A percentile compares a stretch with the other conserved stretches of the same genome.
These are phyloP conservation scores for Dactylorhiza incarnata DNA, from an alignment of 106 monocot genomes.

Conservation along the genomic window DNA sequence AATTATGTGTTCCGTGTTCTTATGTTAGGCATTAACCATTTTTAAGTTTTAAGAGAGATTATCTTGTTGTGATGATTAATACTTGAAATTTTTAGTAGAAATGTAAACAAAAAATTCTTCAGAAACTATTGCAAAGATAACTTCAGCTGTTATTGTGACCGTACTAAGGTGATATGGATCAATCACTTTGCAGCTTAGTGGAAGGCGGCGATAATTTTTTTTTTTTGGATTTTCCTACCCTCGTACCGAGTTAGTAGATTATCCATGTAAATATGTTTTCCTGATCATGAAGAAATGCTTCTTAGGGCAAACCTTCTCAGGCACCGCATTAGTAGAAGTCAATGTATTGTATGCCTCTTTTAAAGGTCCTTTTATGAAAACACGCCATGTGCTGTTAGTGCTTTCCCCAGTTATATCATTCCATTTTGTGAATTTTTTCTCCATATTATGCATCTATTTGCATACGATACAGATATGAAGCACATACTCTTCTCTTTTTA, in stretches of 20 bases:
- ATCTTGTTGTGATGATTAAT: not conserved
- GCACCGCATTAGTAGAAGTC: too few relatives aligned
- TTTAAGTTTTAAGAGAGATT: not conserved
- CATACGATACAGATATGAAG: not conserved
- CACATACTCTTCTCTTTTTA: not conserved
- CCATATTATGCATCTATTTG: not conserved
- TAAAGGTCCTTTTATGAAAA: too few relatives aligned
- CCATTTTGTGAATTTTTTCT: not conserved
- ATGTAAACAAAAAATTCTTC: not conserved
- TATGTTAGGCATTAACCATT: not conserved
- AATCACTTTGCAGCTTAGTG: not conserved
- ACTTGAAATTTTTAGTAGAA: not conserved
- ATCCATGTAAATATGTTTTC: too few relatives aligned
- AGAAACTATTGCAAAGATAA: not conserved
- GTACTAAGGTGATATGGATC: not conserved
- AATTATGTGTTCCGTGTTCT: not conserved
- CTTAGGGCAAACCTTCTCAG: too few relatives aligned
- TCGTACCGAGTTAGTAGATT: too few relatives aligned
- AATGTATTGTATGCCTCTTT: too few relatives aligned
- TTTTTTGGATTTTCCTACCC: too few relatives aligned
- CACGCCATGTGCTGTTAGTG: too few relatives aligned
- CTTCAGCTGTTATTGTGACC: not conserved
- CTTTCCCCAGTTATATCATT: not conserved
- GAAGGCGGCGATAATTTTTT: not conserved
- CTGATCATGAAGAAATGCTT: too few relatives aligned